Evolutionary conservation across 2,329 filamentous ascomycete genomes (phyloP).

Genomic region (Alternaria alternata): DNA sequence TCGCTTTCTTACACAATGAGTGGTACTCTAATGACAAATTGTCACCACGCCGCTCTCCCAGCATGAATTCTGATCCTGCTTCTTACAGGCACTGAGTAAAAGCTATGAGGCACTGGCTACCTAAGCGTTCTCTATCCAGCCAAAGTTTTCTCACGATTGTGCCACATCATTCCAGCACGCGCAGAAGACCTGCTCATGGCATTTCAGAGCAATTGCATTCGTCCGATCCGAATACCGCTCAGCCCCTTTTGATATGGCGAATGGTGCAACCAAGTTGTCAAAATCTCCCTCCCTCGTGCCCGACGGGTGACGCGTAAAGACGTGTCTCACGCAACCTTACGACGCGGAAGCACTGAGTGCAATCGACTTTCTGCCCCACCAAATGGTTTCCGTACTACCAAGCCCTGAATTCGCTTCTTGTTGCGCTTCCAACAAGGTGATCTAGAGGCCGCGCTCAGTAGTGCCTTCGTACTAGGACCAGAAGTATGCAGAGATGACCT

Average conservation of each 20-base stretch:
- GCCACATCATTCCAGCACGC: constrained; percentile 10
- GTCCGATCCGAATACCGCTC: constrained; percentile 2
- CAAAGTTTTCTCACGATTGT: not conserved
- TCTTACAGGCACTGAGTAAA: not conserved
- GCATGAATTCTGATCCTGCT: not conserved
- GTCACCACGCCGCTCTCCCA: not conserved
- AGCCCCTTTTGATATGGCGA: constrained; percentile 1
- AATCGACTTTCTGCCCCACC: constrained; percentile 4
- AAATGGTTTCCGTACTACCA: not conserved
- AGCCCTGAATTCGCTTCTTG: not conserved
- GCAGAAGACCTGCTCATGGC: constrained; percentile 3
- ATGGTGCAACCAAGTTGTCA: constrained; percentile 37
- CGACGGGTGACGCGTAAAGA: constrained; percentile 15
- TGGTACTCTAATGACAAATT: not conserved
- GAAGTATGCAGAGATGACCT: constrained; percentile 9
- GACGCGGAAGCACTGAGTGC: constrained; percentile 6
- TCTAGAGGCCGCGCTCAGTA: not conserved
- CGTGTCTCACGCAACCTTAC: constrained; percentile 3
- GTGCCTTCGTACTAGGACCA: not conserved
- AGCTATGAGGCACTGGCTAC: not conserved
- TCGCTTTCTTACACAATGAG: not conserved
- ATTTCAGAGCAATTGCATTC: constrained; percentile 2
- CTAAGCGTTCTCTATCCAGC: not conserved
- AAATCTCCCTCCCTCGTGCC: constrained; percentile 28
- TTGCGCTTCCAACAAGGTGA: constrained; percentile 4